Base-by-base conservation (phyloP, 2,329 filamentous ascomycete species). In the Fusarium domesticum region DNA sequence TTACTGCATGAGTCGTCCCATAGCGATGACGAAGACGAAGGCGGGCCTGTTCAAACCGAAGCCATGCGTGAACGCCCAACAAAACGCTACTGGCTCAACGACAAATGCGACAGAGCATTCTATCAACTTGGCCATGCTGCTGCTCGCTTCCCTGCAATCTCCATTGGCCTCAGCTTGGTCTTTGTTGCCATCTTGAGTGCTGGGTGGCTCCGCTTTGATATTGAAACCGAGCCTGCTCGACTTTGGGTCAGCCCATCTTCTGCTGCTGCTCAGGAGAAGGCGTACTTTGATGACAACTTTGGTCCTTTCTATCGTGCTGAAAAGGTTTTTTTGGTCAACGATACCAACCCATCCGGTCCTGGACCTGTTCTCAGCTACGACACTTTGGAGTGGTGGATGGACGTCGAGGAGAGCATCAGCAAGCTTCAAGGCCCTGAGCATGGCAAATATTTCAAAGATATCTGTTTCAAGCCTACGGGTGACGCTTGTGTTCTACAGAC, bases 181-280 rank as follows among this genome's bases (percentile, higher is more conserved):
- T 61, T 93, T 3, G 86, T 96, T 10, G 78, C 75, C 1, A 64
- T 96, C 5, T 74, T 98, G 50, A 96, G 91, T 62, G 69, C 92
- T 28, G 93, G 93, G 2, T 95, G 89, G 89, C 71, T 93, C 46
- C 81, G 81, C 35, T 98, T 98, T 60, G 78, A 87, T n/a, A 76
- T 98, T 28, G 93, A 97, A 66, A 87, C 77, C 17, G 87, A 97
- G 50, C 93, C 93, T 6, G 93, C 95, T 10, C 83, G 87, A 37
- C 73, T 98, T 7, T 98, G 93, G 93, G 93, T 98, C n/a, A 91
- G 92, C 58, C 93, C 93, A 6, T 86, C 87, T 7, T 97, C 93
- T 4, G 81, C 84, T 37, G 92, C 95, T 16, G 93, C 93, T 0
- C 80, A 89, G 63, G 92, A 98, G 64, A 98, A 98, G 70, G 78